phyloP scores from a whole-genome alignment of 257 asterid species.

The Przewalskia tangutica region DNA sequence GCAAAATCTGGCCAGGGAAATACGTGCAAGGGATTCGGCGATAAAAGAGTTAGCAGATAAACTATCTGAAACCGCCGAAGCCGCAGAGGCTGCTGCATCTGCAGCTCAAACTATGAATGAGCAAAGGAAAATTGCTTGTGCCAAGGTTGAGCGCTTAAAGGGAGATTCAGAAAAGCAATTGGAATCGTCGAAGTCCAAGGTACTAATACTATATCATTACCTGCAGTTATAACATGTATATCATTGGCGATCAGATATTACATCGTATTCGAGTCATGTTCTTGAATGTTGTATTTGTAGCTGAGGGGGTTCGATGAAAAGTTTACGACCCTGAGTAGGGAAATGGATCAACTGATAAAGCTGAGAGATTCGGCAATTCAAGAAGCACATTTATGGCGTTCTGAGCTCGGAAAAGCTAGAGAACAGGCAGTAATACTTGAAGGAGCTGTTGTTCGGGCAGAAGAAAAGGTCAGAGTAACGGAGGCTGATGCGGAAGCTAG shows the following conservation, averaged over 20 bases:
- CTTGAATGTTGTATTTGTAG: slow-evolving; percentile 25
- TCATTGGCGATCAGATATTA: background rate
- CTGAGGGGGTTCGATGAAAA: slow-evolving; percentile 58
- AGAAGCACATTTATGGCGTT: slow-evolving; percentile 97
- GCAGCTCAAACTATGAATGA: slow-evolving; percentile 93
- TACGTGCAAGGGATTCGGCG: slow-evolving; percentile 84
- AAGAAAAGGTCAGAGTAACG: slow-evolving; percentile 75
- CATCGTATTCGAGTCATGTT: background rate
- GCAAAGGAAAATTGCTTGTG: slow-evolving; percentile 83
- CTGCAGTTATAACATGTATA: slow-evolving; percentile 4
- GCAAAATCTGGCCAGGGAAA: slow-evolving; percentile 77
- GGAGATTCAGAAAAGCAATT: slow-evolving; percentile 53
- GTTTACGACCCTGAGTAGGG: slow-evolving; percentile 43
- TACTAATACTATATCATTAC: slow-evolving; percentile 11
- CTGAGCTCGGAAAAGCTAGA: slow-evolving; percentile 93
- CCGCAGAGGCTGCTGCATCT: slow-evolving; percentile 96
- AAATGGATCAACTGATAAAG: slow-evolving; percentile 59
- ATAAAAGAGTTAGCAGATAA: slow-evolving; percentile 83
- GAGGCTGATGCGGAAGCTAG: slow-evolving; percentile 80
- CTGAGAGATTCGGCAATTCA: slow-evolving; percentile 69
- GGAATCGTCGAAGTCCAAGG: slow-evolving; percentile 55
- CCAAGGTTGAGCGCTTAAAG: slow-evolving; percentile 60
- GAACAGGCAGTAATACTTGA: slow-evolving; percentile 85
- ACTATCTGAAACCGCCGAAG: slow-evolving; percentile 90
- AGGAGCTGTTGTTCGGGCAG: slow-evolving; percentile 92